A percentile compares a stretch with the other conserved stretches of the same genome.
Conservation (phyloP, 1,284 basidiomycete species). For the Athelia sp. region DNA sequence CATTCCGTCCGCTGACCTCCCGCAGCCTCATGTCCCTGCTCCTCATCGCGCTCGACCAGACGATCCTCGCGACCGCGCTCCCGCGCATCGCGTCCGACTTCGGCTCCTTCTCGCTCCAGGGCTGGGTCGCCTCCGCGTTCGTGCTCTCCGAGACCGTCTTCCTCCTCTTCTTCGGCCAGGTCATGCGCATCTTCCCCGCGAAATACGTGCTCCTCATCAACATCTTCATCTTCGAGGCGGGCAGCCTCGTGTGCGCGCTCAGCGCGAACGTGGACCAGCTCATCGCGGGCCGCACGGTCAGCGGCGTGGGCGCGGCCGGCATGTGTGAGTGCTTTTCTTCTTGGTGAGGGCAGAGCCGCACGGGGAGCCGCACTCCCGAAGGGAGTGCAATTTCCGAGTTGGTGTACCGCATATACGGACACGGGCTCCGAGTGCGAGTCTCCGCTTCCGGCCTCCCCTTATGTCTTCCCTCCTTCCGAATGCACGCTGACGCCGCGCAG, state of each 20-base stretch:
- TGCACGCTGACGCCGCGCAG: conserved; percentile 11
- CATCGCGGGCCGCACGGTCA: conserved; percentile 42
- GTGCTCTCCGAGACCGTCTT: conserved; percentile 26
- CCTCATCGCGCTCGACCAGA: conserved; percentile 32
- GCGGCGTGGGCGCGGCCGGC: conserved; percentile 22
- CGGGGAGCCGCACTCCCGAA: too few relatives aligned
- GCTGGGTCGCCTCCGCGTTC: conserved; percentile 39
- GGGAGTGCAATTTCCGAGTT: too few relatives aligned
- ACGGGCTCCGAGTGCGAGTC: too few relatives aligned
- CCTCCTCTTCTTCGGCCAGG: conserved; percentile 21
- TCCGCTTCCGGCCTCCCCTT: too few relatives aligned
- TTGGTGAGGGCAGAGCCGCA: too few relatives aligned
- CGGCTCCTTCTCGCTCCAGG: conserved; percentile 25
- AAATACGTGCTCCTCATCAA: conserved; percentile 37
- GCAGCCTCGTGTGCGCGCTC: conserved; percentile 42
- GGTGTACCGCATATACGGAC: too few relatives aligned
- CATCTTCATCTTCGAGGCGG: conserved; percentile 35
- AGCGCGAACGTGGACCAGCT: conserved; percentile 30
- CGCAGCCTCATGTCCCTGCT: conserved; percentile 4
- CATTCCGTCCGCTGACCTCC: neutral
- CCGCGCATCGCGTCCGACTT: conserved; percentile 24
- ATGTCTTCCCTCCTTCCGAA: neutral
- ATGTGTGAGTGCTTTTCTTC: neutral
- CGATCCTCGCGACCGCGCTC: conserved; percentile 16
- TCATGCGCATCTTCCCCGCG: conserved; percentile 26